phyloP scores from a whole-genome alignment of 202 grass and related monocot species.

The Saccharum hybrid region DNA sequence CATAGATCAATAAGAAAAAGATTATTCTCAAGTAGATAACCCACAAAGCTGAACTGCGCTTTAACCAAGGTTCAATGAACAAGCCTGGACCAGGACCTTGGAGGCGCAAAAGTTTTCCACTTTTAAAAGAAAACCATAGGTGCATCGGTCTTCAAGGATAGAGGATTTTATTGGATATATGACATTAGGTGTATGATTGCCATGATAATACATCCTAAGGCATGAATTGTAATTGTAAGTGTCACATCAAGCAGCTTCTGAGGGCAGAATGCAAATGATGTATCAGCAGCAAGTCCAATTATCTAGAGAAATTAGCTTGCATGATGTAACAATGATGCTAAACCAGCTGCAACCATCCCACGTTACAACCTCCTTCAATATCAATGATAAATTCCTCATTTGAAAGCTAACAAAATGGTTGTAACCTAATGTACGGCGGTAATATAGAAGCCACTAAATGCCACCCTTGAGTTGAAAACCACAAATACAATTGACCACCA shows the following conservation, averaged over 20 bases:
- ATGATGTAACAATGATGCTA: not conserved
- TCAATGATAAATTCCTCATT: slow-evolving; percentile 16
- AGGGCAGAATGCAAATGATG: not conserved
- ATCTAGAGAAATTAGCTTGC: not conserved
- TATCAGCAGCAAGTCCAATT: not conserved
- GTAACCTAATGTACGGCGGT: too few species aligned
- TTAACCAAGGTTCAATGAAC: not conserved
- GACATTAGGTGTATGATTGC: not conserved
- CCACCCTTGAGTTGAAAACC: not conserved
- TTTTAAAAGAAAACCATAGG: not conserved
- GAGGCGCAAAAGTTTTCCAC: not conserved
- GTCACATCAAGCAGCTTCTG: slow-evolving; percentile 1
- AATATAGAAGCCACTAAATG: not conserved
- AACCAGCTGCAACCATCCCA: slow-evolving; percentile 3
- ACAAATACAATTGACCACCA: not conserved
- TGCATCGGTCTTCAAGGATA: not conserved
- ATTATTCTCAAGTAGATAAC: not conserved
- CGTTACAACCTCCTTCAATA: not conserved
- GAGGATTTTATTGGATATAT: not conserved
- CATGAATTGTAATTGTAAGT: not conserved
- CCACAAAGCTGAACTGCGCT: not conserved
- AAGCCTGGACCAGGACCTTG: not conserved
- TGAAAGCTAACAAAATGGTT: not conserved
- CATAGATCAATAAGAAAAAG: not conserved
- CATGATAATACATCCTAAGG: not conserved